phyloP scores from a whole-genome alignment of 1,284 basidiomycete genomes.

The Rhodotorula sp. region DNA sequence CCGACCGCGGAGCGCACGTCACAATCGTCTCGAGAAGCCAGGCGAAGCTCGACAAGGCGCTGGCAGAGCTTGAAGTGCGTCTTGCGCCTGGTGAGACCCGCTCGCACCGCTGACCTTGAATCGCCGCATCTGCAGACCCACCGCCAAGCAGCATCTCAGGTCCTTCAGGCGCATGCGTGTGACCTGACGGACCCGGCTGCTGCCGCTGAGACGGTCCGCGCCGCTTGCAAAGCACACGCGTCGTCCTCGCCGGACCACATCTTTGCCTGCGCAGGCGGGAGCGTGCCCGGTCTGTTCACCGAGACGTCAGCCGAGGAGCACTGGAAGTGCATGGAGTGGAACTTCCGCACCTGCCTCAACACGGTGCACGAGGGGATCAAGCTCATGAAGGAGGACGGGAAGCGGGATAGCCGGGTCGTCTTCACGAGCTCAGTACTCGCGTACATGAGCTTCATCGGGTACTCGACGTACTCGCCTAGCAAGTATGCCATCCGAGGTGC shows the following conservation, averaged over 20 bases:
- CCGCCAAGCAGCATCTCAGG: slow-evolving; percentile 57
- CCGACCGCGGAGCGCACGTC: slow-evolving; percentile 72
- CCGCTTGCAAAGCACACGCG: slow-evolving; percentile 60
- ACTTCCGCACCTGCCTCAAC: slow-evolving; percentile 63
- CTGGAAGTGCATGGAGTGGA: slow-evolving; percentile 55
- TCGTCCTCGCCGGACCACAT: slow-evolving; percentile 67
- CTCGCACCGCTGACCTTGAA: neutral
- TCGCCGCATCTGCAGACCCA: slow-evolving; percentile 45
- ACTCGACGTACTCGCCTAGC: slow-evolving; percentile 78
- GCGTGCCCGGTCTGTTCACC: slow-evolving; percentile 67
- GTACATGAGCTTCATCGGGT: slow-evolving; percentile 80
- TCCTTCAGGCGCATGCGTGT: slow-evolving; percentile 64
- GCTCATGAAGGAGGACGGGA: slow-evolving; percentile 65
- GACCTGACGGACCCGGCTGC: slow-evolving; percentile 59
- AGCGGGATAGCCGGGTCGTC: slow-evolving; percentile 67
- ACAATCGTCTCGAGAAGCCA: slow-evolving; percentile 76
- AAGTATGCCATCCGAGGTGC: slow-evolving; percentile 86
- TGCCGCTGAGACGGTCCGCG: slow-evolving; percentile 62
- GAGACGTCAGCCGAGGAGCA: slow-evolving; percentile 66
- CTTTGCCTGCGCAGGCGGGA: slow-evolving; percentile 73
- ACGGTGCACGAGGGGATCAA: slow-evolving; percentile 72
- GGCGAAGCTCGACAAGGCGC: slow-evolving; percentile 62
- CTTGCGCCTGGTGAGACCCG: neutral
- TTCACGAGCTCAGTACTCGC: slow-evolving; percentile 81
- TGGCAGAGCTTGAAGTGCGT: slow-evolving; percentile 64